phyloP scores from a whole-genome alignment of 371 early-diverging fungal species.

The Mucor racemosus region DNA sequence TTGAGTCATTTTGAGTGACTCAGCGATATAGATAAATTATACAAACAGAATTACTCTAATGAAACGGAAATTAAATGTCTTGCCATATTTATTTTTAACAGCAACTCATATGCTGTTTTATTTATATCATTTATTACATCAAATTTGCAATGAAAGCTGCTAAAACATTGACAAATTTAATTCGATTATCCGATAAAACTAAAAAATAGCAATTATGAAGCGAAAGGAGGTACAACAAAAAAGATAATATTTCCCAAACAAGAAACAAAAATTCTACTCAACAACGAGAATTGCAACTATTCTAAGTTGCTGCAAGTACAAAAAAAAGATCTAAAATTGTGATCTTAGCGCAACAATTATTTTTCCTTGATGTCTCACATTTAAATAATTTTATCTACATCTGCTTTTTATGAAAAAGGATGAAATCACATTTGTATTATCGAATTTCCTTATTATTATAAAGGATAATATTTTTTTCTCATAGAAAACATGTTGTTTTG shows the following conservation, averaged over 20 bases:
- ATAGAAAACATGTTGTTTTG: neutral
- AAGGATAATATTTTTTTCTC: neutral
- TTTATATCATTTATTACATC: neutral
- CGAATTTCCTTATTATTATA: neutral
- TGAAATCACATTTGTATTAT: neutral
- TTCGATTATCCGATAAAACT: neutral
- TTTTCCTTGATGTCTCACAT: neutral
- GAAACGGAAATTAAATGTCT: neutral
- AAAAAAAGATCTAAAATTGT: neutral
- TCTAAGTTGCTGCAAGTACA: neutral
- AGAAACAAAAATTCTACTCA: too few relatives aligned
- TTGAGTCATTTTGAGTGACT: neutral
- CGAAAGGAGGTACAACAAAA: neutral
- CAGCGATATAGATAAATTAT: neutral
- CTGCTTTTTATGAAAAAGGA: too few relatives aligned
- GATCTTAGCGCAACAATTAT: neutral
- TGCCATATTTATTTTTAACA: neutral
- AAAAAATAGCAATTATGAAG: neutral
- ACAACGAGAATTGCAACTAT: neutral
- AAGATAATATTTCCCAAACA: neutral
- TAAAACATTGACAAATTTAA: neutral
- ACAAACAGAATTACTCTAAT: neutral
- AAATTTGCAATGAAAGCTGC: neutral
- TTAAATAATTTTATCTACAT: neutral
- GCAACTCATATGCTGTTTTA: slow-evolving; percentile 2